Evolutionary conservation across 345 rosid genomes (phyloP).

Genomic region (Gynandropsis gynandra): DNA sequence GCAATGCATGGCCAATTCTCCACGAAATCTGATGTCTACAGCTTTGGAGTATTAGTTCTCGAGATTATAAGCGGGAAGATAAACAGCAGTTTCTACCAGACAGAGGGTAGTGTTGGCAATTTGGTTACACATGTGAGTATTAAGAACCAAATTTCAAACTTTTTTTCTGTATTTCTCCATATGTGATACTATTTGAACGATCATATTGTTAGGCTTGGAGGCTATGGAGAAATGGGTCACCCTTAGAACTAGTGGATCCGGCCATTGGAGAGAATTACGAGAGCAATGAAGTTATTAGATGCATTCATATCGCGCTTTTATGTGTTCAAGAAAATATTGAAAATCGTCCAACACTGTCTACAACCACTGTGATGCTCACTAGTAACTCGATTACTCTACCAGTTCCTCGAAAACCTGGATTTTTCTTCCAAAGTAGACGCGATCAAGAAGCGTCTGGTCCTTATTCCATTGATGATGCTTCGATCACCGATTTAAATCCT

Average conservation of each 20-base stretch:
- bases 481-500: constrained; percentile 17
- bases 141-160: not conserved
- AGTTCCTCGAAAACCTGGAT: constrained; percentile 14
- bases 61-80: constrained; percentile 26
- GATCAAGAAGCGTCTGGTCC: constrained; percentile 6
- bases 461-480: not conserved
- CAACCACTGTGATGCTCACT: constrained; percentile 22
- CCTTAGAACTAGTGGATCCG: constrained; percentile 22
- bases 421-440: constrained; percentile 1
- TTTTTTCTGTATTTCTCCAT: not conserved
- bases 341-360: constrained; percentile 18
- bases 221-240: constrained; percentile 22
- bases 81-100: constrained; percentile 16
- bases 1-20: constrained; percentile 23
- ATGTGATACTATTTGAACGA: constrained; percentile 1
- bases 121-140: constrained; percentile 23
- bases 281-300: constrained; percentile 20
- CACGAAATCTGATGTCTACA: constrained; percentile 21
- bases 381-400: constrained; percentile 22
- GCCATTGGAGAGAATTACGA: constrained; percentile 13
- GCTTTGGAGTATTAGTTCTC: constrained; percentile 25
- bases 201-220: constrained; percentile 22
- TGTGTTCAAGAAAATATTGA: constrained; percentile 27
- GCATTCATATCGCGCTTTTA: constrained; percentile 23
- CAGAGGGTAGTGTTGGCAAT: constrained; percentile 22